Evolutionary conservation across 2,329 filamentous ascomycete species (phyloP).

Genomic region (Colletotrichum gigasporum): DNA sequence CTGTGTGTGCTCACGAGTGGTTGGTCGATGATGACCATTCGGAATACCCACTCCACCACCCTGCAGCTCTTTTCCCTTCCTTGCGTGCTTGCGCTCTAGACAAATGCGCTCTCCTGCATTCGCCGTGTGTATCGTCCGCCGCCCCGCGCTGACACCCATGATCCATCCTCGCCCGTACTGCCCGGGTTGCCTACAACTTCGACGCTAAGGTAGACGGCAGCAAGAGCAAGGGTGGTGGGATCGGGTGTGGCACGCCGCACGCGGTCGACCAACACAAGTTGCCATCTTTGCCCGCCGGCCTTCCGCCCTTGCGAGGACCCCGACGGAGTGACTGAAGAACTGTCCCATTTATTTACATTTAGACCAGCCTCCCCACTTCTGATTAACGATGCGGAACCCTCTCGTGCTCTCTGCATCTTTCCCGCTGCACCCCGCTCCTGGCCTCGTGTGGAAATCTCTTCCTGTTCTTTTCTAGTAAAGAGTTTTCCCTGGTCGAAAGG

Average conservation of each 20-base stretch:
- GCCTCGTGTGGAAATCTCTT: neutral
- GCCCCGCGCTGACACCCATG: no score
- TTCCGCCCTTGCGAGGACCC: neutral
- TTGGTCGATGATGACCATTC: constrained; percentile 10
- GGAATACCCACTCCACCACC: constrained; percentile 8
- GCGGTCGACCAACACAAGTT: constrained; percentile 1
- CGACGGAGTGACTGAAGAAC: neutral
- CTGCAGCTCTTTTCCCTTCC: constrained; percentile 8
- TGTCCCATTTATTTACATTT: neutral
- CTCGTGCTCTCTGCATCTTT: neutral
- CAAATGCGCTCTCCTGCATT: constrained; percentile 4
- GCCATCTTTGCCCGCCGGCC: neutral
- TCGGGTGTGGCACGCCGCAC: neutral
- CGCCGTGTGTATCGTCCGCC: no score
- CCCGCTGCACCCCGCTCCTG: constrained; percentile 7
- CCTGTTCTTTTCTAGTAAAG: neutral
- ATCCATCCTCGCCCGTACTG: neutral
- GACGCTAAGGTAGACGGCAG: neutral
- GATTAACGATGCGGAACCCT: neutral
- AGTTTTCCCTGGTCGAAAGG: no score
- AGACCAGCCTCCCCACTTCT: constrained; percentile 20
- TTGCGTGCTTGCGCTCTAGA: neutral
- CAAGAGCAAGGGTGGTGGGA: neutral
- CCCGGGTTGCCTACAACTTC: neutral
- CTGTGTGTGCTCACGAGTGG: no score